A percentile compares a stretch with the other conserved stretches of the same genome.
These are phyloP conservation scores for Arthrinium puccinioides DNA, from an alignment of 2,329 filamentous ascomycete species.

Conservation along the genomic window DNA sequence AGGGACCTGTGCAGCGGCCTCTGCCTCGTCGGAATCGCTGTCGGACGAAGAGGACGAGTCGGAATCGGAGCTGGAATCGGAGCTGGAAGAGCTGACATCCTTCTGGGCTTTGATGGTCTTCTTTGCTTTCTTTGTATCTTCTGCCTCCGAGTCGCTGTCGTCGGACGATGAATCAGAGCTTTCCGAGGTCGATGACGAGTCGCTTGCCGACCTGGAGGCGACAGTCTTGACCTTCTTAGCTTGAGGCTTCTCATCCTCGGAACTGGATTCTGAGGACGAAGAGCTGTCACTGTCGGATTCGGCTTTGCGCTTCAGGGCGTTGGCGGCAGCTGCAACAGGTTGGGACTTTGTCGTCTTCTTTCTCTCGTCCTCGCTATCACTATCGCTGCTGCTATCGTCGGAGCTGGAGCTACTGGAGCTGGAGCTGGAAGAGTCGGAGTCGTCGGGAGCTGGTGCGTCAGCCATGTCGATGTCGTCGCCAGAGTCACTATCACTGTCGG, in stretches of 20 bases:
- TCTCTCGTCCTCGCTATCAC: slow-evolving; percentile 20
- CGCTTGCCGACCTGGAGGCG: slow-evolving; percentile 23
- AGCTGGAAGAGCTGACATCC: slow-evolving; percentile 17
- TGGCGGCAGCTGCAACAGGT: slow-evolving; percentile 19
- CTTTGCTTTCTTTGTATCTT: slow-evolving; percentile 10
- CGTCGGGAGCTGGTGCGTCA: slow-evolving; percentile 27
- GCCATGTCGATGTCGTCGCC: slow-evolving; percentile 40
- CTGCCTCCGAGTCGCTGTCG: slow-evolving; percentile 22
- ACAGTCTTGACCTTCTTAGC: slow-evolving; percentile 32
- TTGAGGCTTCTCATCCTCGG: slow-evolving; percentile 31
- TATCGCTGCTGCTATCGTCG: slow-evolving; percentile 21
- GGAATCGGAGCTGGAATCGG: slow-evolving; percentile 30
- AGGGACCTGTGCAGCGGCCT: slow-evolving; percentile 28
- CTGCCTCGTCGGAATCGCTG: slow-evolving; percentile 28
- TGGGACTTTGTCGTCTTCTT: slow-evolving; percentile 16
- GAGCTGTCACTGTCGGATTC: slow-evolving; percentile 30
- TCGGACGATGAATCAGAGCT: slow-evolving; percentile 17
- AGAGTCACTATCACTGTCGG: slow-evolving; percentile 23
- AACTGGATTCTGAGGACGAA: slow-evolving; percentile 19
- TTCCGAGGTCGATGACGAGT: slow-evolving; percentile 21
- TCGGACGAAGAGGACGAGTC: slow-evolving; percentile 28
- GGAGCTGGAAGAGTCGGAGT: slow-evolving; percentile 19
- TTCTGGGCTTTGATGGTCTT: slow-evolving; percentile 2
- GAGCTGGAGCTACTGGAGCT: slow-evolving; percentile 27
- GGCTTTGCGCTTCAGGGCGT: slow-evolving; percentile 50